Evolutionary conservation across 352 stramenopile genomes (phyloP).

Genomic region (Phytophthora podocarpi): DNA sequence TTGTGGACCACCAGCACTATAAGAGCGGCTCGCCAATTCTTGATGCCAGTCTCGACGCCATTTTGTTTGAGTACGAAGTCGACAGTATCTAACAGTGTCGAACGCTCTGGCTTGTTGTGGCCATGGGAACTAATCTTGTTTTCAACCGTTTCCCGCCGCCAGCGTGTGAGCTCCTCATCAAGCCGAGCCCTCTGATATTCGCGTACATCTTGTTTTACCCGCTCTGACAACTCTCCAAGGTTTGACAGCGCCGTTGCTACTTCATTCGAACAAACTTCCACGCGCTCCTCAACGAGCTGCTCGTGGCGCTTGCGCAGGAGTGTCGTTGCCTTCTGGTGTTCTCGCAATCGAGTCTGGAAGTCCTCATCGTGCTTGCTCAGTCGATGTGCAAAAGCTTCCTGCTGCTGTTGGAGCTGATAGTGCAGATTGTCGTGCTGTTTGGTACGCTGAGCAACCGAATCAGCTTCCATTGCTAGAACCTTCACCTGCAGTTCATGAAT

Average conservation of each 20-base stretch:
- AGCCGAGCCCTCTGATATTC: conserved; percentile 20
- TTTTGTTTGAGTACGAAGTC: conserved; percentile 20
- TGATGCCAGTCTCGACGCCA: conserved; percentile 8
- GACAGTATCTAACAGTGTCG: conserved; percentile 7
- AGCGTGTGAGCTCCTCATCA: conserved; percentile 15
- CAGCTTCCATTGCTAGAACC: conserved; percentile 12
- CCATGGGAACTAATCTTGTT: background rate
- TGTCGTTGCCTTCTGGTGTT: conserved; percentile 4
- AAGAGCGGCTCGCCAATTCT: conserved; percentile 20
- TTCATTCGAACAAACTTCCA: conserved; percentile 16
- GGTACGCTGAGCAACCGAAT: conserved; percentile 4
- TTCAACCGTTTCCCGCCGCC: background rate
- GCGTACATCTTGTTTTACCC: conserved; percentile 19
- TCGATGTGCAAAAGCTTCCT: conserved; percentile 14
- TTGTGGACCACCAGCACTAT: conserved; percentile 18
- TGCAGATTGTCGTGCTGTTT: conserved; percentile 16
- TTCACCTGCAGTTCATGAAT: conserved; percentile 23
- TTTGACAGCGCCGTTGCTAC: conserved; percentile 6
- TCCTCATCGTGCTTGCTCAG: conserved; percentile 16
- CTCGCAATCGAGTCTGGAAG: conserved; percentile 9
- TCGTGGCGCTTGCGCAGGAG: conserved; percentile 9
- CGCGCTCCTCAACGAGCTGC: conserved; percentile 12
- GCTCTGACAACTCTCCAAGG: conserved; percentile 19
- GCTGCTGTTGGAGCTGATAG: conserved; percentile 15
- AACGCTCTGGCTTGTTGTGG: background rate